Conservation (phyloP, 1,284 basidiomycete species). For the Cystobasidiaceae sp. region DNA sequence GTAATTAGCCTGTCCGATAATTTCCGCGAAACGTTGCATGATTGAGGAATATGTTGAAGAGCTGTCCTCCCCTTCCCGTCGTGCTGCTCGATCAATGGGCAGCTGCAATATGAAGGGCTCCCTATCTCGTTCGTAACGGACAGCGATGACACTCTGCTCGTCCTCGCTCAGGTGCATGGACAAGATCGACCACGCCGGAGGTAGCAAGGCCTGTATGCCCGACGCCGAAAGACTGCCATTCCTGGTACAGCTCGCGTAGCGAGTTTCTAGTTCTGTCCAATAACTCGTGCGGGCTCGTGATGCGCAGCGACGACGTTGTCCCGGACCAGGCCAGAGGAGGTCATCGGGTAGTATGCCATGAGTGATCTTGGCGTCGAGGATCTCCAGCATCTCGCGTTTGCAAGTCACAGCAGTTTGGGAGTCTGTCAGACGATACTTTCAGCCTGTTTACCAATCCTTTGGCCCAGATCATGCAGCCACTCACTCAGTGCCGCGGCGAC, state of each 20-base stretch:
- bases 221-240: conserved; percentile 31
- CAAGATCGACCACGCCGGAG: conserved; percentile 75
- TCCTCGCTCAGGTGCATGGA: conserved; percentile 79
- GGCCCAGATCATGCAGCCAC: conserved; percentile 35
- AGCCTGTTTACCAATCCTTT: neutral
- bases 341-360: conserved; percentile 43
- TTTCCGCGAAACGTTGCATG: conserved; percentile 66
- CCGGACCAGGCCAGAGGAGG: conserved; percentile 33
- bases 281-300: conserved; percentile 25
- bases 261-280: neutral
- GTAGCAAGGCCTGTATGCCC: conserved; percentile 52
- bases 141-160: conserved; percentile 73
- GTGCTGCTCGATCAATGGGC: conserved; percentile 70
- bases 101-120: conserved; percentile 77
- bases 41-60: conserved; percentile 70
- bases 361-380: conserved; percentile 54
- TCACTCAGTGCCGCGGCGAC: conserved; percentile 64
- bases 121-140: conserved; percentile 63
- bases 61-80: conserved; percentile 68
- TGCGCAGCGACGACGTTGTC: conserved; percentile 71
- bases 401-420: conserved; percentile 67
- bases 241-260: neutral
- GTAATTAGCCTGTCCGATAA: conserved; percentile 70
- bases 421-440: conserved; percentile 48
- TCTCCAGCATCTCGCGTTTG: conserved; percentile 59